Conservation (phyloP, 106 monocot genomes). For the Hemerocallis citrina region DNA sequence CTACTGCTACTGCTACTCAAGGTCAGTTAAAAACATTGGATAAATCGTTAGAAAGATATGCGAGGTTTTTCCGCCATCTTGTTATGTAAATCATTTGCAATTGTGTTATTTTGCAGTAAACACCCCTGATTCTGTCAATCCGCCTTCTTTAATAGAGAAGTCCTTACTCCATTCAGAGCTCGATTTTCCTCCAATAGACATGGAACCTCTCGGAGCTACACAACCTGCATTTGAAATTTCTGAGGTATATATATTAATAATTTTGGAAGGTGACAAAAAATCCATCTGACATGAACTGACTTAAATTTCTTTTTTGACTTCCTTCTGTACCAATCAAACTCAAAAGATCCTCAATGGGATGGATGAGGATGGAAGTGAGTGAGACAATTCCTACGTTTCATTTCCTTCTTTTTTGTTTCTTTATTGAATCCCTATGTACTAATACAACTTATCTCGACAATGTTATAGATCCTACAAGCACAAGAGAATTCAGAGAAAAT, state of each 20-base stretch:
- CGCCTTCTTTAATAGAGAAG: slow-evolving; percentile 33
- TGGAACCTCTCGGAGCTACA: slow-evolving; percentile 53
- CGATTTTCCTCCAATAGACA: slow-evolving; percentile 70
- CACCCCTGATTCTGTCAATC: slow-evolving; percentile 46
- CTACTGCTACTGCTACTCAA: slow-evolving; percentile 11
- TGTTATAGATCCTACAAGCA: slow-evolving; percentile 35
- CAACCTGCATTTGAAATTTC: slow-evolving; percentile 71
- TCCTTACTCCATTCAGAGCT: slow-evolving; percentile 53
- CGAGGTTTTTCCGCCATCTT: background rate
- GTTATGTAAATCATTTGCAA: too few species aligned
- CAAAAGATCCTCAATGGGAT: slow-evolving; percentile 89
- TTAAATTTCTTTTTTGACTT: background rate
- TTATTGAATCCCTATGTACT: too few species aligned
- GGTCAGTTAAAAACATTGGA: slow-evolving; percentile 2
- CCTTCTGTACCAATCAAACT: background rate
- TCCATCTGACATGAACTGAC: slow-evolving; percentile 6
- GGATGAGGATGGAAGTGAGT: slow-evolving; percentile 97
- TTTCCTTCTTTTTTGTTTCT: background rate
- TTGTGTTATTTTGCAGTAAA: slow-evolving; percentile 44
- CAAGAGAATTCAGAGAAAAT: slow-evolving; percentile 13
- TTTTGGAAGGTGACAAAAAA: too few species aligned
- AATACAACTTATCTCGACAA: too few species aligned
- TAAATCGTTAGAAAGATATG: background rate
- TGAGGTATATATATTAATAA: slow-evolving; percentile 39
- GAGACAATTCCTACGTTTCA: background rate